Percentiles rank a stretch among this genome's conserved stretches.
Evolutionary conservation across 352 stramenopile species (phyloP).

Genomic region (Globisporangium okanoganense): DNA sequence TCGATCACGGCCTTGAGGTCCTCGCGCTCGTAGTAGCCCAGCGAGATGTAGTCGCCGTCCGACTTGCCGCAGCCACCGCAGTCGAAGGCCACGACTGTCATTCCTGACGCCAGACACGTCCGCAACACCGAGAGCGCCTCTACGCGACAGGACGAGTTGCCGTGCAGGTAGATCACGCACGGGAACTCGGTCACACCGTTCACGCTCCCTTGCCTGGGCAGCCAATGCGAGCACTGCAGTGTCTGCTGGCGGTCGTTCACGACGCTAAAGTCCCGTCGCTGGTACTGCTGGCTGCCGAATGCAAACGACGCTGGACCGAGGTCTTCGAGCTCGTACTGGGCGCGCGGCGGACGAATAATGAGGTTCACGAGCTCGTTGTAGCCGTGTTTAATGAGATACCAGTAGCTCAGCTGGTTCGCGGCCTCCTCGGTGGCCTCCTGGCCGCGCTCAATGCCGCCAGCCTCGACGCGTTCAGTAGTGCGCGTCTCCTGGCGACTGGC

Average conservation of each 20-base stretch:
- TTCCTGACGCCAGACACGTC: slow-evolving; percentile 89
- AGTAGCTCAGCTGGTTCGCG: slow-evolving; percentile 77
- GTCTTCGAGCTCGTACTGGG: slow-evolving; percentile 88
- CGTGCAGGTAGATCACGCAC: slow-evolving; percentile 98
- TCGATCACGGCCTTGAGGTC: slow-evolving; percentile 89
- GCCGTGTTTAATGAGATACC: slow-evolving; percentile 79
- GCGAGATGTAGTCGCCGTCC: slow-evolving; percentile 96
- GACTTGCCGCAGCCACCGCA: slow-evolving; percentile 95
- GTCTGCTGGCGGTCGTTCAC: slow-evolving; percentile 74
- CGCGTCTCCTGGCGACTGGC: neutral
- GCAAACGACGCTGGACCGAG: slow-evolving; percentile 90
- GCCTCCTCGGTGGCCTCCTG: slow-evolving; percentile 72
- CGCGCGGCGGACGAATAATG: slow-evolving; percentile 96
- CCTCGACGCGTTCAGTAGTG: slow-evolving; percentile 24
- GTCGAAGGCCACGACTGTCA: slow-evolving; percentile 97
- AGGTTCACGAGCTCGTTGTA: slow-evolving; percentile 97
- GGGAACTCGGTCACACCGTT: slow-evolving; percentile 42
- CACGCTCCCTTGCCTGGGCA: slow-evolving; percentile 45
- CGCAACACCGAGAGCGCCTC: slow-evolving; percentile 91
- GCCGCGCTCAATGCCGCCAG: slow-evolving; percentile 68
- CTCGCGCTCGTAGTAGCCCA: slow-evolving; percentile 96
- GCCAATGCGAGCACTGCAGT: slow-evolving; percentile 95
- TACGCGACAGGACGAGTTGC: slow-evolving; percentile 95
- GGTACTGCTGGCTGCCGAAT: slow-evolving; percentile 86
- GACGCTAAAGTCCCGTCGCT: slow-evolving; percentile 90